Evolutionary conservation across 805 yeast species (phyloP).

Genomic region (Candida sonorensis): DNA sequence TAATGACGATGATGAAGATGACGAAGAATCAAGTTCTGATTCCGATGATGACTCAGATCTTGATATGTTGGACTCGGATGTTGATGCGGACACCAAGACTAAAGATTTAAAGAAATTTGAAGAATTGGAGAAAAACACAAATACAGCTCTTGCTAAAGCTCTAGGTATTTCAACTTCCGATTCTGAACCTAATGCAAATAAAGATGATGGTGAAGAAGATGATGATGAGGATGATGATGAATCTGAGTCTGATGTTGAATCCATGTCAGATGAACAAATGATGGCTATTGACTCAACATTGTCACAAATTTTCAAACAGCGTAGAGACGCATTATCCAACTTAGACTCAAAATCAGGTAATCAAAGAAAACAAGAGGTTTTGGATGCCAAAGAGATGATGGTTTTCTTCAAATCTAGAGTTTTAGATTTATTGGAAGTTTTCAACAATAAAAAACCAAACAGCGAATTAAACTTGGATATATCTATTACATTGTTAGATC

Average conservation of each 20-base stretch:
- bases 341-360: slow-evolving; percentile 47
- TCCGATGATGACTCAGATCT: slow-evolving; percentile 28
- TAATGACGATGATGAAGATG: slow-evolving; percentile 37
- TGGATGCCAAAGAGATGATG: slow-evolving; percentile 74
- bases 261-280: slow-evolving; percentile 97
- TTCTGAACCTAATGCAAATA: slow-evolving; percentile 29
- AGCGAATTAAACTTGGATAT: slow-evolving; percentile 35
- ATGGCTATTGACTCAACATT: slow-evolving; percentile 85
- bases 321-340: slow-evolving; percentile 56
- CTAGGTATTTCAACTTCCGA: slow-evolving; percentile 53
- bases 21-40: slow-evolving; percentile 9
- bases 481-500: slow-evolving; percentile 48
- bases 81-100: slow-evolving; percentile 9
- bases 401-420: slow-evolving; percentile 71
- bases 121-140: slow-evolving; percentile 35
- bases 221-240: slow-evolving; percentile 42
- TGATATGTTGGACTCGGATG: slow-evolving; percentile 23
- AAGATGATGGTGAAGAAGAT: slow-evolving; percentile 27
- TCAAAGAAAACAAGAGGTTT: slow-evolving; percentile 64
- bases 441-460: slow-evolving; percentile 38
- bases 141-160: slow-evolving; percentile 62
- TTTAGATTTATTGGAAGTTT: slow-evolving; percentile 69
- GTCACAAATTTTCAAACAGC: slow-evolving; percentile 75
- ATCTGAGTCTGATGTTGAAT: slow-evolving; percentile 59
- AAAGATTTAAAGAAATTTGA: too few relatives aligned